Evolutionary conservation across 352 stramenopile genomes (phyloP), one percentile per base, ranked within the genome.

Genomic region (Phytophthora tubulina): DNA sequence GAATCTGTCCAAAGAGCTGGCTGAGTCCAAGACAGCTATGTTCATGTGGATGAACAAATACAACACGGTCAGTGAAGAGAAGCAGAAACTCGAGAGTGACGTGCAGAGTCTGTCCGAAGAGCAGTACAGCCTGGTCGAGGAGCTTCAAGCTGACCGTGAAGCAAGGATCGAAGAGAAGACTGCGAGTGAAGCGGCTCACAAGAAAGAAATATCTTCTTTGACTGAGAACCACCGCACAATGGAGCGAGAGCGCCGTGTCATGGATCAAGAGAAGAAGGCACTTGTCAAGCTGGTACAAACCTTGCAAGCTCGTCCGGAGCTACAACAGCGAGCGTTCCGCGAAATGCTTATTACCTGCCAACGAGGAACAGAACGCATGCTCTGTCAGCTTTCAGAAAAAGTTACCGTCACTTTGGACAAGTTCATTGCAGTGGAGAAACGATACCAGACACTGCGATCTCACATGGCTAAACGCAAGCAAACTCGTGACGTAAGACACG

Each of bases 21-120:
- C 63, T 2, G 79, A 87, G 21, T 72, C 75, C 1, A 88, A 92
- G 58, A 88, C 85, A 14, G 75, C 82, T 3, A 81, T 91, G n/a
- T 57, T 90, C 5, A 84, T 83, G 81, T 92, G 84, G 84, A 90
- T 89, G 79, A 89, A 64, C 75, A 89, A 90, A 58, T 89, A 81
- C 33, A 86, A 90, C 15, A 58, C 66, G 4, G 36, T 79, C 1
- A 65, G 55, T 6, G 75, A 85, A 44, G 72, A 80, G 1, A 82
- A 79, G 6, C 55, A 67, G 3, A 62, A 72, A 1, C 60, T 88
- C 11, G 73, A 89, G 44, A 66, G 75, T 9, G 59, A 81, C 8
- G 57, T 68, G 1, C 44, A 75, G 3, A 49, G 54, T 41, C 46
- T 81, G 8, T 67, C 67, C 1, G 72, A 86, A 36, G 79, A 85